These are phyloP conservation scores for Candida ponderosae DNA, from an alignment of 805 yeast genomes.

Conservation along the genomic window DNA sequence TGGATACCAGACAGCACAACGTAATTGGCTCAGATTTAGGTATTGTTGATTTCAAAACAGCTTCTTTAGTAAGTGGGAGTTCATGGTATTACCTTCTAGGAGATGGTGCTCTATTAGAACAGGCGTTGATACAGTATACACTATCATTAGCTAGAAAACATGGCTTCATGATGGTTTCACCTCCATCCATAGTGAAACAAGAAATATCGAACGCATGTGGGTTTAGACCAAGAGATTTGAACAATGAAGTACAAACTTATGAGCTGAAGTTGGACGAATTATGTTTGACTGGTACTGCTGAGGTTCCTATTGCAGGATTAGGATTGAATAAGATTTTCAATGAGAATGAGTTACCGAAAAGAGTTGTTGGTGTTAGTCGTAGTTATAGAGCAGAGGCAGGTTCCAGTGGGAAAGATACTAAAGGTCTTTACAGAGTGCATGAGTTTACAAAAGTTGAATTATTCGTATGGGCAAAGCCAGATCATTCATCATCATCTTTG, in stretches of 20 bases:
- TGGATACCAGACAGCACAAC: conserved; percentile 48
- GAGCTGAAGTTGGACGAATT: conserved; percentile 43
- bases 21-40: conserved; percentile 60
- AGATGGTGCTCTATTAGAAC: conserved; percentile 84
- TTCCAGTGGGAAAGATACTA: conserved; percentile 87
- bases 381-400: conserved; percentile 97
- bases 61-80: conserved; percentile 66
- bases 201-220: conserved; percentile 88
- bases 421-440: conserved; percentile 89
- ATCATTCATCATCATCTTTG: conserved; percentile 33
- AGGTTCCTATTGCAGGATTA: conserved; percentile 84
- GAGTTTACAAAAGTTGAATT: conserved; percentile 94
- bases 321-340: conserved; percentile 44
- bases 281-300: conserved; percentile 90
- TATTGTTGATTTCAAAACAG: conserved; percentile 62
- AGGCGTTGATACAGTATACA: conserved; percentile 80
- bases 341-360: conserved; percentile 39
- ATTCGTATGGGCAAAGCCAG: conserved; percentile 59
- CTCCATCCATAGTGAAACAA: conserved; percentile 79
- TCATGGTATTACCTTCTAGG: conserved; percentile 83
- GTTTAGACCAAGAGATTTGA: conserved; percentile 84
- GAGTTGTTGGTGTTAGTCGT: conserved; percentile 73
- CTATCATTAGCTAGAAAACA: conserved; percentile 51
- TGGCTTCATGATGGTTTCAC: conserved; percentile 67
- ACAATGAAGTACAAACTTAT: conserved; percentile 81